phyloP scores from a whole-genome alignment of 2,329 filamentous ascomycete genomes.

The Macrophomina pseudophaseolina region DNA sequence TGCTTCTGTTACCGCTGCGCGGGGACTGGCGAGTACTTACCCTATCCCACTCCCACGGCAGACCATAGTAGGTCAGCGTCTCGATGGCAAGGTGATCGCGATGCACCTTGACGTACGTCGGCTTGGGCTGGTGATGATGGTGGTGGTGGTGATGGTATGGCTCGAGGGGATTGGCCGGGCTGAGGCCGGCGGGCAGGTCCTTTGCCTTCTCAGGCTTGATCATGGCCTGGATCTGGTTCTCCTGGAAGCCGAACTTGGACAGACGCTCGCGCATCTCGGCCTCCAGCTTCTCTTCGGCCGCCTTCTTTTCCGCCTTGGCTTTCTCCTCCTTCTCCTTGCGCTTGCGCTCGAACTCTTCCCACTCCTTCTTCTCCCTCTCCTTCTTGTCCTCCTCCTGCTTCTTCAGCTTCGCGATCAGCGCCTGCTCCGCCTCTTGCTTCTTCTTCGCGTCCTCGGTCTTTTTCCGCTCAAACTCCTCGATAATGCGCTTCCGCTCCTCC shows the following conservation, averaged over 20 bases:
- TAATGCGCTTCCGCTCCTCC: slow-evolving; percentile 33
- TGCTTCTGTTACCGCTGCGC: too few relatives aligned
- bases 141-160: slow-evolving; percentile 13
- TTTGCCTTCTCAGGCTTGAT: slow-evolving; percentile 53
- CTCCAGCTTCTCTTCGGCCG: slow-evolving; percentile 50
- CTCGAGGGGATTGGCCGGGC: slow-evolving; percentile 31
- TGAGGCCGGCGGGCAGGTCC: slow-evolving; percentile 40
- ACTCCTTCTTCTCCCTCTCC: slow-evolving; percentile 50
- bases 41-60: slow-evolving; percentile 54
- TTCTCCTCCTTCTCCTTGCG: slow-evolving; percentile 49
- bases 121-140: slow-evolving; percentile 36
- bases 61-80: slow-evolving; percentile 54
- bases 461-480: slow-evolving; percentile 34
- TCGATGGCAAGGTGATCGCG: slow-evolving; percentile 52
- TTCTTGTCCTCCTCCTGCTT: slow-evolving; percentile 48
- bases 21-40: slow-evolving; percentile 41
- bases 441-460: slow-evolving; percentile 42
- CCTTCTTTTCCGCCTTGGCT: slow-evolving; percentile 47
- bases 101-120: slow-evolving; percentile 55
- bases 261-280: slow-evolving; percentile 52
- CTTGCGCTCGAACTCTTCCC: slow-evolving; percentile 47
- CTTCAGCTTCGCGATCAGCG: slow-evolving; percentile 45
- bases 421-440: slow-evolving; percentile 43
- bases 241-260: slow-evolving; percentile 51
- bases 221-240: slow-evolving; percentile 55